Percentiles rank a stretch among this genome's conserved stretches.
Conservation (phyloP, 768 basidiomycete species). For the Podaxis pistillaris region DNA sequence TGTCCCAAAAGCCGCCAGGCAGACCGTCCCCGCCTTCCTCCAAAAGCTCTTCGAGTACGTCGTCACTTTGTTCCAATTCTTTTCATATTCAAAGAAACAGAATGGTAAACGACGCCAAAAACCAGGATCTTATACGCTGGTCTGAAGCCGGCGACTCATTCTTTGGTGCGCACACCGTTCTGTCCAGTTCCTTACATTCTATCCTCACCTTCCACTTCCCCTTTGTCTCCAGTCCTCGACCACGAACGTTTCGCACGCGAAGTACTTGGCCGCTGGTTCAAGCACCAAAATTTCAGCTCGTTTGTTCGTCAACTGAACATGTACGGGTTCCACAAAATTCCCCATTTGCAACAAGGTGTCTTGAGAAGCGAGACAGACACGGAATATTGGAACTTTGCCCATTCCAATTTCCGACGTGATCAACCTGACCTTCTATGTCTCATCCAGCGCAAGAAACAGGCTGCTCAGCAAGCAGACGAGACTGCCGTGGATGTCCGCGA, state of each 20-base stretch:
- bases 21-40: not conserved
- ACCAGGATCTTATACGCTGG: constrained; percentile 88
- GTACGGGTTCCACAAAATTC: constrained; percentile 95
- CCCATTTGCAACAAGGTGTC: constrained; percentile 93
- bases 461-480: constrained; percentile 36
- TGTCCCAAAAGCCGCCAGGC: not conserved
- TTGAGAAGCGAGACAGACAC: constrained; percentile 78
- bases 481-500: constrained; percentile 32
- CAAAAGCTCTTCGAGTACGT: not conserved
- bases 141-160: constrained; percentile 89
- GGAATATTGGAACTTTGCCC: constrained; percentile 90
- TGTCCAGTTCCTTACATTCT: not conserved
- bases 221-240: constrained; percentile 65
- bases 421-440: constrained; percentile 86
- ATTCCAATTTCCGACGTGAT: constrained; percentile 83
- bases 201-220: not conserved
- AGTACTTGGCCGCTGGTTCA: constrained; percentile 93
- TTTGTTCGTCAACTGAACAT: constrained; percentile 95
- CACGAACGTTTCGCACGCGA: constrained; percentile 88
- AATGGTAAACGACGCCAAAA: constrained; percentile 87
- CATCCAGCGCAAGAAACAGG: constrained; percentile 85
- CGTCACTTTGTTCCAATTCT: not conserved
- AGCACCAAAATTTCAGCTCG: constrained; percentile 92
- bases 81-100: constrained; percentile 34
- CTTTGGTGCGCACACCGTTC: constrained; percentile 56